A percentile compares a stretch with the other conserved stretches of the same genome.
Conservation (phyloP, 805 yeast species). For the Cyberlindnera nakhonratchasimensis region DNA sequence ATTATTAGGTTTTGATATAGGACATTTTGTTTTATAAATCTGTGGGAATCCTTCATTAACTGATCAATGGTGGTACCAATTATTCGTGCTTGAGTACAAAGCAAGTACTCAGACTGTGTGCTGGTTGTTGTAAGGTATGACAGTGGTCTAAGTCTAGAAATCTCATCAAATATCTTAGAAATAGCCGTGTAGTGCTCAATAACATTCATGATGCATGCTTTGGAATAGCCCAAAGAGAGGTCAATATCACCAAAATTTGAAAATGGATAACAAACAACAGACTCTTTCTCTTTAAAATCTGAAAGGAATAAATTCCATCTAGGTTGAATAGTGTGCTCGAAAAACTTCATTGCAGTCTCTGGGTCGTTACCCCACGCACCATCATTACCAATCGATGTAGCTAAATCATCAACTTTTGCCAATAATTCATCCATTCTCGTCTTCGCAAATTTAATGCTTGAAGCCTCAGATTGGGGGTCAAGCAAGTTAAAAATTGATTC, state of each 20-base stretch:
- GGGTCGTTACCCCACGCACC: slow-evolving; percentile 38
- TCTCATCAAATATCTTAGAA: slow-evolving; percentile 23
- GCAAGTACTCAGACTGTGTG: slow-evolving; percentile 22
- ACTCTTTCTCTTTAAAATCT: not conserved
- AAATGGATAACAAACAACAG: slow-evolving; percentile 18
- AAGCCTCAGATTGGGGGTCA: not conserved
- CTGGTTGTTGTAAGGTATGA: slow-evolving; percentile 18
- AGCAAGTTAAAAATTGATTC: slow-evolving; percentile 8
- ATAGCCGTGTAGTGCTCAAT: slow-evolving; percentile 18
- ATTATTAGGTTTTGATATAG: slow-evolving; percentile 32
- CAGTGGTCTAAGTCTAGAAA: slow-evolving; percentile 29
- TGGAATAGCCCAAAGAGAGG: not conserved
- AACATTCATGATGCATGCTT: not conserved
- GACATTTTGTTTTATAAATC: slow-evolving; percentile 1
- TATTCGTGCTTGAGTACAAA: slow-evolving; percentile 29
- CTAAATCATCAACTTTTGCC: slow-evolving; percentile 30
- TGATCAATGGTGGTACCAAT: slow-evolving; percentile 28
- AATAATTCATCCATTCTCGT: slow-evolving; percentile 8
- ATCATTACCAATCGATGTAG: slow-evolving; percentile 28
- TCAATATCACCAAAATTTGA: not conserved
- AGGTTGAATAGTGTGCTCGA: slow-evolving; percentile 22
- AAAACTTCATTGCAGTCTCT: slow-evolving; percentile 35
- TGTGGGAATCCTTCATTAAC: slow-evolving; percentile 11
- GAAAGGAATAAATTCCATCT: slow-evolving; percentile 14
- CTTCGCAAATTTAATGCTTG: not conserved